Percentiles rank a stretch among this genome's conserved stretches.
Conservation (phyloP, 108 stramenopile genomes). For the Licmophora abbreviata region DNA sequence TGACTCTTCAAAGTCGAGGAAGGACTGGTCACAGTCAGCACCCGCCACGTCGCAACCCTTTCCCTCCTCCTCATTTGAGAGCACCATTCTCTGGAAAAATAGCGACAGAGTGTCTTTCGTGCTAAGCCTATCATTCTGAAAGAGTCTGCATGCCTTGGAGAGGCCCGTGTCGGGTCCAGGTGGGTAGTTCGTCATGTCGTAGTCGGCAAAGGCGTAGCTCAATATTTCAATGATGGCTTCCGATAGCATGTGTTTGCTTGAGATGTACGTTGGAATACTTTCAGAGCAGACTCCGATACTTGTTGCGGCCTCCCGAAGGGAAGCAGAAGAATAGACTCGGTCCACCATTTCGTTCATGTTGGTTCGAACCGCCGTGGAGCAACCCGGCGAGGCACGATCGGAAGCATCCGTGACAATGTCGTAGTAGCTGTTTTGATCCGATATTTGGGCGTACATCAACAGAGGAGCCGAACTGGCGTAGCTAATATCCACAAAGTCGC, state of each 20-base stretch:
- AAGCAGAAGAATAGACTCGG: background rate
- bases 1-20: too few species aligned
- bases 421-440: conserved; percentile 45
- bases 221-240: conserved; percentile 48
- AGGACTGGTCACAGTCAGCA: background rate
- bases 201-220: conserved; percentile 50
- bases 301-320: conserved; percentile 14
- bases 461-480: conserved; percentile 66
- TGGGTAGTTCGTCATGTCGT: conserved; percentile 69
- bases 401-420: conserved; percentile 52
- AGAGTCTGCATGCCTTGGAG: conserved; percentile 46
- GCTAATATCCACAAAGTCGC: conserved; percentile 52
- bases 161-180: conserved; percentile 43
- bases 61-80: background rate
- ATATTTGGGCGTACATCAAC: conserved; percentile 47
- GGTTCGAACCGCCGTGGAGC: conserved; percentile 29
- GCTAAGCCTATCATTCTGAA: conserved; percentile 24
- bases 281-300: conserved; percentile 32
- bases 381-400: conserved; percentile 41
- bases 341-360: conserved; percentile 21
- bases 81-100: conserved; percentile 19
- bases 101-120: conserved; percentile 18
- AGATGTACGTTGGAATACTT: conserved; percentile 44
- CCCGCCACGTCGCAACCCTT: conserved; percentile 9
- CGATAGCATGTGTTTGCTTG: conserved; percentile 12